A percentile compares a stretch with the other conserved stretches of the same genome.
phyloP scores from a whole-genome alignment of 208 protist species.

The Crithidia thermophila region DNA sequence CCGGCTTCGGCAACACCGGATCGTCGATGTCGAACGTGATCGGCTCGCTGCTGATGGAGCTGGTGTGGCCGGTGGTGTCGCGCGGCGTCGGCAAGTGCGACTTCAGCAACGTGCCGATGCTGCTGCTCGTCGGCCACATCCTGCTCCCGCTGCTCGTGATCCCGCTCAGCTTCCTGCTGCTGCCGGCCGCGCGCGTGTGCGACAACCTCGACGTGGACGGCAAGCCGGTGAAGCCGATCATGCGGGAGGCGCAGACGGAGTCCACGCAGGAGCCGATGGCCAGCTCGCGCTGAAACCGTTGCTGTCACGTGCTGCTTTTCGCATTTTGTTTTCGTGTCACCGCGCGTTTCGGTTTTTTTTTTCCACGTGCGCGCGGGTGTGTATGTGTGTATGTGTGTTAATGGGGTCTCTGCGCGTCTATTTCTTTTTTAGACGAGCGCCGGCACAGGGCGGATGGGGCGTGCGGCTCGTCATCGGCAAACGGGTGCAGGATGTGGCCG shows the following conservation, averaged over 20 bases:
- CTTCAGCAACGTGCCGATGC: constrained; percentile 59
- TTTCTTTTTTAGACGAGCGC: too few species aligned
- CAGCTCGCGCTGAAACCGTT: too few species aligned
- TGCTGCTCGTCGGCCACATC: constrained; percentile 69
- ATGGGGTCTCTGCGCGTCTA: too few species aligned
- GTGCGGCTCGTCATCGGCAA: too few species aligned
- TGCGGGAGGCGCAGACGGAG: constrained; percentile 5
- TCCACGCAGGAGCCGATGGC: constrained; percentile 4
- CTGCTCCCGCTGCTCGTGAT: constrained; percentile 53
- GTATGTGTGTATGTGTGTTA: too few species aligned
- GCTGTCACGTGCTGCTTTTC: too few species aligned
- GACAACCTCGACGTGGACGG: constrained; percentile 56
- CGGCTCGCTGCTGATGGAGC: constrained; percentile 57
- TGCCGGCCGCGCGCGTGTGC: constrained; percentile 56
- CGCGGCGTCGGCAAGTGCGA: constrained; percentile 40
- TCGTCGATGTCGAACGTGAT: constrained; percentile 41
- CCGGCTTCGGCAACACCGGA: constrained; percentile 81
- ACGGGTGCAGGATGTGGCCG: too few species aligned
- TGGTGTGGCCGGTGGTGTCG: constrained; percentile 45
- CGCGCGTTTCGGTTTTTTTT: too few species aligned
- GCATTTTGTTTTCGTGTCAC: too few species aligned
- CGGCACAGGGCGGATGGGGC: too few species aligned
- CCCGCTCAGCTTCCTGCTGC: constrained; percentile 59
- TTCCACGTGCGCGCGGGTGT: too few species aligned
- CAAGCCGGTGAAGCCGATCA: constrained; percentile 30